Conservation (phyloP, 805 yeast species). For the Lipomyces spencermartinsiae region DNA sequence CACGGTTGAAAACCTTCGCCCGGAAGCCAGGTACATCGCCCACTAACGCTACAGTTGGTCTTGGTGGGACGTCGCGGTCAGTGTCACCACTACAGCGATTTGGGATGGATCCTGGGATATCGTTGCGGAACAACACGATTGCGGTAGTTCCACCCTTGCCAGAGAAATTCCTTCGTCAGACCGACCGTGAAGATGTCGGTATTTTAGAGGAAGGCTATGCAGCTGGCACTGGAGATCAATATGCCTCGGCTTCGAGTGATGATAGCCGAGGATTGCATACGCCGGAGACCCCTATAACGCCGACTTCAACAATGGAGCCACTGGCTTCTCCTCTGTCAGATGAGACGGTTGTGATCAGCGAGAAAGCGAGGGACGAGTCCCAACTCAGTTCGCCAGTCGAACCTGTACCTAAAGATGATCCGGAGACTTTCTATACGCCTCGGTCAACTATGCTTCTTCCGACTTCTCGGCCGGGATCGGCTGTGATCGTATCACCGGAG, state of each 20-base stretch:
- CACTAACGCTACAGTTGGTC: background rate
- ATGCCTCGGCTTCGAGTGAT: conserved; percentile 2
- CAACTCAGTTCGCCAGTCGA: background rate
- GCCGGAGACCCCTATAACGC: conserved; percentile 17
- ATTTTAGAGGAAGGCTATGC: no score
- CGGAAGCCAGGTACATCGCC: conserved; percentile 12
- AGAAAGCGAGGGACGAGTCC: background rate
- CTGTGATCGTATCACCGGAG: background rate
- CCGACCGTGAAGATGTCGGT: background rate
- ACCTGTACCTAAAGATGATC: background rate
- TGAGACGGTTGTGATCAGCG: background rate
- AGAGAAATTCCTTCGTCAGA: background rate
- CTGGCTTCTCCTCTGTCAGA: conserved; percentile 10
- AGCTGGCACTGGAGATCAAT: background rate
- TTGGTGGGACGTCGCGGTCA: conserved; percentile 19
- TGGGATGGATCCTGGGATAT: background rate
- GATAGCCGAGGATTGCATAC: conserved; percentile 10
- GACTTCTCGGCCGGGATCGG: background rate
- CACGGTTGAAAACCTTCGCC: conserved; percentile 20
- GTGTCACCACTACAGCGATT: conserved; percentile 17
- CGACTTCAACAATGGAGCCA: conserved; percentile 7
- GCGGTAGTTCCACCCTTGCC: conserved; percentile 7
- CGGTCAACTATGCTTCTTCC: conserved; percentile 1
- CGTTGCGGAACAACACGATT: background rate
- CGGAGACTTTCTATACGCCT: conserved; percentile 1